Base-by-base conservation (phyloP, 2,329 filamentous ascomycete genomes). In the Colletotrichum echinochloae region DNA sequence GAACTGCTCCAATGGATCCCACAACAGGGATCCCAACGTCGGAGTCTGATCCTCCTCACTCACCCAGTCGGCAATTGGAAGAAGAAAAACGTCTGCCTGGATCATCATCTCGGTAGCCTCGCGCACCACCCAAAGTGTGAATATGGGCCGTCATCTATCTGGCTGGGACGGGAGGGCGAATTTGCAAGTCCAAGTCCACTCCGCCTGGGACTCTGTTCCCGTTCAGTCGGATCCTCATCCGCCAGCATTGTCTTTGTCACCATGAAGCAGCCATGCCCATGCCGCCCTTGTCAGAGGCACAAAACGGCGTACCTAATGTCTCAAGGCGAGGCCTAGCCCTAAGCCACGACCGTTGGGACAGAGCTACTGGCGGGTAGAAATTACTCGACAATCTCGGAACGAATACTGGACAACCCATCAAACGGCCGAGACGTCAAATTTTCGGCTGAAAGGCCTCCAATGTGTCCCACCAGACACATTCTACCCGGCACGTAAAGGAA, bases 61-160 rank as follows among this genome's bases (percentile, higher is more conserved):
- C 28, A 44, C 64, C 26, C 46, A 59, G 37, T 62, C 61, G 64
- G 57, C 49, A 57, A 61, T 30, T 57, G 44, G 57, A 52, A 62
- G n/a, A 49, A n/a, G 54, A 60, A 35, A 44, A 67, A 23, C 51
- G 30, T 57, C 41, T 54, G 37, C 37, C 33, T 46, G 35, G 46
- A 41, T 70, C 64, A 41, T 70, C 64, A 70, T 67, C 44, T 70
- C 63, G 67, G 57, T 63, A 70, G 64, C 51, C 51, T 70, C 64
- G 60, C 51, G 64, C 39, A 51, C 63, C 63, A 56, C 56, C 35
- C 60, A 35, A 14, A 48, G 26, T 55, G 46, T 30, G 64, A 44
- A 39, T 46, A 67, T 59, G 35, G 52, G 57, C 49, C 51, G 41
- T 65, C 61, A 33, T 46, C 49, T 57, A 26, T 52, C 41, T 66